phyloP scores from a whole-genome alignment of 257 asterid genomes.

The Prunella vulgaris region DNA sequence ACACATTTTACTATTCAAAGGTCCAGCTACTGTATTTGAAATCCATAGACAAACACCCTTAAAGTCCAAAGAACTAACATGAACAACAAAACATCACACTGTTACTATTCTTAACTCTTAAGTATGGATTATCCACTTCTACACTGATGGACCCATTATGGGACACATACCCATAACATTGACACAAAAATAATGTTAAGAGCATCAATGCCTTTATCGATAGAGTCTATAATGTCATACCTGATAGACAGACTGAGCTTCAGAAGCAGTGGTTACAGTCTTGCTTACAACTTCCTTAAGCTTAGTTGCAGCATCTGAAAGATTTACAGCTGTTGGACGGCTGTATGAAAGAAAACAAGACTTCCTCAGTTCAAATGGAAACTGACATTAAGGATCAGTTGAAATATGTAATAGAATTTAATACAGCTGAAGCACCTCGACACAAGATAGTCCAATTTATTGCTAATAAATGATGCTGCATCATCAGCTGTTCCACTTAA shows the following conservation, averaged over 20 bases:
- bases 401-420: neutral
- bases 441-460: slow-evolving; percentile 78
- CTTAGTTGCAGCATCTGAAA: slow-evolving; percentile 76
- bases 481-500: slow-evolving; percentile 59
- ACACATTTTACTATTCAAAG: too few species aligned
- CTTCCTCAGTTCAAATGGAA: slow-evolving; percentile 14
- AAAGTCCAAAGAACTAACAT: neutral
- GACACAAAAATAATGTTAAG: neutral
- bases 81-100: neutral
- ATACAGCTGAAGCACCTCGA: slow-evolving; percentile 52
- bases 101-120: too few species aligned
- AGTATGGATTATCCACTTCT: neutral
- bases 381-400: neutral
- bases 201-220: neutral
- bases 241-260: slow-evolving; percentile 52
- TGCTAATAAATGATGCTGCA: slow-evolving; percentile 56
- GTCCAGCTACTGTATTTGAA: too few species aligned
- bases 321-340: slow-evolving; percentile 98
- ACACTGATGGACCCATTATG: neutral
- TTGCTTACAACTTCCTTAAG: slow-evolving; percentile 56
- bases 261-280: slow-evolving; percentile 53
- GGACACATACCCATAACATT: neutral
- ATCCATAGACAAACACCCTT: too few species aligned
- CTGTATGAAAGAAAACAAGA: slow-evolving; percentile 33
- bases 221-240: slow-evolving; percentile 31